Evolutionary conservation across 2,329 filamentous ascomycete genomes (phyloP).

Genomic region (Rutstroemia sp.): DNA sequence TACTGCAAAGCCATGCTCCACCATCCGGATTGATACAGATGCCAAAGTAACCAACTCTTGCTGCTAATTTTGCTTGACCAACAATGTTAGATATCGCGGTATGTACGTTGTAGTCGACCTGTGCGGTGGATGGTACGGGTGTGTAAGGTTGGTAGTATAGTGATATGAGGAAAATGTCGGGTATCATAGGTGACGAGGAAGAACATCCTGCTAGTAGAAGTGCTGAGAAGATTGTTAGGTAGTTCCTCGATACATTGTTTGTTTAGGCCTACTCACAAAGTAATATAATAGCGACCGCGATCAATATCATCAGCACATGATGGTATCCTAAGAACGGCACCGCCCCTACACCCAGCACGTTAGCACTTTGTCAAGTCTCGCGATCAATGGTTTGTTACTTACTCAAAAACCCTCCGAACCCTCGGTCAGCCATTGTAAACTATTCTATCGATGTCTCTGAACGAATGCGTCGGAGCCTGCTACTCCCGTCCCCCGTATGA

Average conservation of each 20-base stretch:
- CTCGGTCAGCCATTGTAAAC: constrained; percentile 16
- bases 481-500: constrained; percentile 28
- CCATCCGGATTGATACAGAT: constrained; percentile 92
- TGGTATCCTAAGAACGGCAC: constrained; percentile 66
- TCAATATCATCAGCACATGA: constrained; percentile 95
- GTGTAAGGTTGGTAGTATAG: constrained; percentile 85
- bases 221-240: constrained; percentile 44
- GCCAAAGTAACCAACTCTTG: constrained; percentile 94
- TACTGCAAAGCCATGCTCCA: constrained; percentile 88
- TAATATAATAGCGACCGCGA: constrained; percentile 87
- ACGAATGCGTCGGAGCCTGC: constrained; percentile 17
- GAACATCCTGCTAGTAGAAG: constrained; percentile 91
- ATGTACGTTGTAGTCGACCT: constrained; percentile 84
- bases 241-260: constrained; percentile 5
- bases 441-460: constrained; percentile 7
- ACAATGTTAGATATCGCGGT: constrained; percentile 86
- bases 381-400: constrained; percentile 13
- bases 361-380: constrained; percentile 5
- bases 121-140: constrained; percentile 72
- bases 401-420: constrained; percentile 28
- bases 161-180: constrained; percentile 95
- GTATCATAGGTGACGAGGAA: constrained; percentile 90
- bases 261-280: constrained; percentile 60
- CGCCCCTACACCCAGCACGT: constrained; percentile 40
- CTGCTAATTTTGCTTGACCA: constrained; percentile 73